phyloP scores from a whole-genome alignment of 2,329 filamentous ascomycete genomes.

The Beauveria pseudobassiana region DNA sequence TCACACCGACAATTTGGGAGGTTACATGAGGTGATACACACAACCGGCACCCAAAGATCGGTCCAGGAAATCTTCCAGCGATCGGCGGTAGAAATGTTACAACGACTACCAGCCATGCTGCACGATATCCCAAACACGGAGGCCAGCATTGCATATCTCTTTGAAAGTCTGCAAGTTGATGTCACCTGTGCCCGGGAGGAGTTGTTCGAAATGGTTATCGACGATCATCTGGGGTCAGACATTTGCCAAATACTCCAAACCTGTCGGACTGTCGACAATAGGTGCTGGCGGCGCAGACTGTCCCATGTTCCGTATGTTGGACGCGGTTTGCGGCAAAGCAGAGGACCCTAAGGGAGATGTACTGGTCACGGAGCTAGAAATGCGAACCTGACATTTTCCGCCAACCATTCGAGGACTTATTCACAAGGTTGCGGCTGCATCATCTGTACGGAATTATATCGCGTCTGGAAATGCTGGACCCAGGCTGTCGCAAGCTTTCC shows the following conservation, averaged over 20 bases:
- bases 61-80: not conserved
- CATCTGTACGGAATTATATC: not conserved
- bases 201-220: not conserved
- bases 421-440: not conserved
- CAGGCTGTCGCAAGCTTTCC: not conserved
- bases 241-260: slow-evolving; percentile 1
- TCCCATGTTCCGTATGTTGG: slow-evolving; percentile 1
- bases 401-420: not conserved
- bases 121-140: not conserved
- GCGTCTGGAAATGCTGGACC: not conserved
- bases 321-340: slow-evolving; percentile 2
- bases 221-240: slow-evolving; percentile 2
- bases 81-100: not conserved
- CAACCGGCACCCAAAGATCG: not conserved
- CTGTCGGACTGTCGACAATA: not conserved
- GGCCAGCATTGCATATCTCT: not conserved
- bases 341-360: not conserved
- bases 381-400: not conserved
- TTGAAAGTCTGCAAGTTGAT: not conserved
- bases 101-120: not conserved
- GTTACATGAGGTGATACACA: not conserved
- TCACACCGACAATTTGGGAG: not conserved
- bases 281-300: slow-evolving; percentile 4
- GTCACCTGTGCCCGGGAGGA: not conserved
- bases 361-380: not conserved